Conservation (phyloP, 306 rosid genomes). For the Abrus pulchellus region DNA sequence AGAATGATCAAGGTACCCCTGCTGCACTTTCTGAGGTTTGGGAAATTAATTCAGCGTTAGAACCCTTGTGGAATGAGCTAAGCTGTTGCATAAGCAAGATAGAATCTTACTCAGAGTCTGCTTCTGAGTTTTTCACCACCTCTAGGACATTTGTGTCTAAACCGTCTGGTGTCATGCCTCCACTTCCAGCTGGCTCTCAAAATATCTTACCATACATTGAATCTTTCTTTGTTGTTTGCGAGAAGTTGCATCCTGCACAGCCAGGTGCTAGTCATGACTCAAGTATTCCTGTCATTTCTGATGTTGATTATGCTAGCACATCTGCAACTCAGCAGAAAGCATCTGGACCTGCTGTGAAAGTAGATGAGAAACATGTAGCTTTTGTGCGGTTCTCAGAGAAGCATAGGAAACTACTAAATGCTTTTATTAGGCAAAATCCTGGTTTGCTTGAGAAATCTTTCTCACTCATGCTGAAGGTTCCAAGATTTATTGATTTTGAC, state of each 20-base stretch:
- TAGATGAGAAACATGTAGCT: conserved; percentile 83
- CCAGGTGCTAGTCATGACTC: conserved; percentile 76
- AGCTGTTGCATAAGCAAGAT: conserved; percentile 96
- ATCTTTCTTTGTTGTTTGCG: conserved; percentile 98
- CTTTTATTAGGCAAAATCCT: conserved; percentile 98
- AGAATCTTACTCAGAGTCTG: conserved; percentile 84
- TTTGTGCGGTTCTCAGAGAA: conserved; percentile 93
- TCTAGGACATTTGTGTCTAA: conserved; percentile 67
- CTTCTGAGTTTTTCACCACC: conserved; percentile 65
- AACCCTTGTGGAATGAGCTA: conserved; percentile 95
- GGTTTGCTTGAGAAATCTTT: conserved; percentile 96
- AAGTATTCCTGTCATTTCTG: conserved; percentile 66
- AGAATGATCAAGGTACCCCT: conserved; percentile 56
- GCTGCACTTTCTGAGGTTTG: conserved; percentile 78
- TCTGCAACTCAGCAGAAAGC: conserved; percentile 73
- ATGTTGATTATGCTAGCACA: conserved; percentile 74
- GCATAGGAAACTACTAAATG: conserved; percentile 93
- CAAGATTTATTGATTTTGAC: conserved; percentile 93
- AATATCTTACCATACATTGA: conserved; percentile 97
- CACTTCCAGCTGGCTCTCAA: conserved; percentile 97
- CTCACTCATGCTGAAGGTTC: conserved; percentile 95
- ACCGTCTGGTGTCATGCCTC: conserved; percentile 81
- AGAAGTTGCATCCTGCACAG: conserved; percentile 89
- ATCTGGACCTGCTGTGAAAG: conserved; percentile 64
- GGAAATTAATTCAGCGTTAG: conserved; percentile 89